Conservation (phyloP, 805 yeast species). For the Kluyveromyces aestuarii region DNA sequence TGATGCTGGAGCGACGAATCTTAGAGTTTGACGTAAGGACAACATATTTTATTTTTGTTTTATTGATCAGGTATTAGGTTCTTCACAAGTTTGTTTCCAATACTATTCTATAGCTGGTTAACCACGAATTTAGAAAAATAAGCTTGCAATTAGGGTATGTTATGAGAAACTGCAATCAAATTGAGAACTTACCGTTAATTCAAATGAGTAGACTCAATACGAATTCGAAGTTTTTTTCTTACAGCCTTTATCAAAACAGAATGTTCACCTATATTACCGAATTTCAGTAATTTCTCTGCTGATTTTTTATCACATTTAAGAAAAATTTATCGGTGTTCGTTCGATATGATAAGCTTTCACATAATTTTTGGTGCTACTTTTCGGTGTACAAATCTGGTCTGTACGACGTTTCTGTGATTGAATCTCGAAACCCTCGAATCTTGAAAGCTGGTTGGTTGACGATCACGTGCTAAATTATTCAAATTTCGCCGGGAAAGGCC, state of each 20-base stretch:
- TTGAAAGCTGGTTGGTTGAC: conserved; percentile 6
- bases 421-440: background rate
- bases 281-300: background rate
- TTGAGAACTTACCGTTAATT: background rate
- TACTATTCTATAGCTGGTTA: too few species aligned
- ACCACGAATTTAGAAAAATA: background rate
- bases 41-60: conserved; percentile 18
- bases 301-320: background rate
- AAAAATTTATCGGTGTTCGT: background rate
- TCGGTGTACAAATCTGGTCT: background rate
- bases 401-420: background rate
- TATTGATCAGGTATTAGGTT: background rate
- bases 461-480: conserved; percentile 3
- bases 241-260: background rate
- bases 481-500: too few species aligned
- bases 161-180: background rate
- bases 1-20: conserved; percentile 25
- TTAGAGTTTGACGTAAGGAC: conserved; percentile 28
- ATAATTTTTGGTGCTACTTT: background rate
- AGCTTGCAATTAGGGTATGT: background rate
- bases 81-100: background rate
- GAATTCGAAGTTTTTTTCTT: background rate
- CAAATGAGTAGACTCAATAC: background rate
- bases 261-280: background rate
- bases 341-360: background rate